Conservation (phyloP, 176 grass and related monocot species). For the Phyllostachys edulis region DNA sequence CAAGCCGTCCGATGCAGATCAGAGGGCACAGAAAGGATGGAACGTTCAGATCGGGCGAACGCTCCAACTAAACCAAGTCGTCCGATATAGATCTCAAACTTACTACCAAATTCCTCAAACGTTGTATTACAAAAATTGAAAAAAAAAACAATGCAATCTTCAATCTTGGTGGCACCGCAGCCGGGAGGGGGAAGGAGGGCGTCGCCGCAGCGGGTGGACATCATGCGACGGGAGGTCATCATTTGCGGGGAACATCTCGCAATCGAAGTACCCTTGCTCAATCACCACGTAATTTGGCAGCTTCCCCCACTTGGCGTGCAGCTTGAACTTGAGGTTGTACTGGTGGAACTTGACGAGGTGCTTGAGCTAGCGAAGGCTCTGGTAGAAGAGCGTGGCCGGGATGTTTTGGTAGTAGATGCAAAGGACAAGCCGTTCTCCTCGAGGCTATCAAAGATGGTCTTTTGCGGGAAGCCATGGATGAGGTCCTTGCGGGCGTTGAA, state of each 20-base stretch:
- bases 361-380: constrained; percentile 78
- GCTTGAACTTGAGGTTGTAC: constrained; percentile 85
- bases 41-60: too few species aligned
- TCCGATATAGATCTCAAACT: too few species aligned
- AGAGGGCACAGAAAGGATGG: too few species aligned
- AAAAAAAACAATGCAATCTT: too few species aligned
- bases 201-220: too few species aligned
- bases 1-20: too few species aligned
- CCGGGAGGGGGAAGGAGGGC: too few species aligned
- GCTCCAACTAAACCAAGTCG: too few species aligned
- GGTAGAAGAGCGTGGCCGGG: constrained; percentile 78
- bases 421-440: constrained; percentile 73
- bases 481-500: constrained; percentile 93
- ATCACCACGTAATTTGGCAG: constrained; percentile 87
- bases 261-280: constrained; percentile 89
- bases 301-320: constrained; percentile 56
- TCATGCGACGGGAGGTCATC: constrained; percentile 93
- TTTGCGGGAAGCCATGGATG: constrained; percentile 89
- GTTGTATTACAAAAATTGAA: too few species aligned
- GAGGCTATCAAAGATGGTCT: constrained; percentile 91
- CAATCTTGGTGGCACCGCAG: too few species aligned
- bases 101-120: too few species aligned
- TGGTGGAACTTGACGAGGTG: constrained; percentile 82
- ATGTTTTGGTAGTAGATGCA: constrained; percentile 95
- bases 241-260: constrained; percentile 69